Evolutionary conservation across 345 rosid species (phyloP), one percentile per base, ranked within the genome.

Genomic region (Kandelia obovata): DNA sequence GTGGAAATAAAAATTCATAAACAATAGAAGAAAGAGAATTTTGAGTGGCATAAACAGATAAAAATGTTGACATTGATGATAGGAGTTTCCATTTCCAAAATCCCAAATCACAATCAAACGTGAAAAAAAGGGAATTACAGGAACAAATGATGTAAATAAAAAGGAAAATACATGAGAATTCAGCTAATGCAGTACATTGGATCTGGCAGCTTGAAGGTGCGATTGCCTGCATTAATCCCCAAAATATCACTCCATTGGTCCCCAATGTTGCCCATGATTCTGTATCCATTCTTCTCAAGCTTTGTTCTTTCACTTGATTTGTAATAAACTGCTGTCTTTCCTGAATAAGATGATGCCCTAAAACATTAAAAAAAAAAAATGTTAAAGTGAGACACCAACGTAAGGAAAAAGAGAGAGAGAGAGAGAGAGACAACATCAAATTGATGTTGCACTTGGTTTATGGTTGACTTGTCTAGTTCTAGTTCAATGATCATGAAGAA

Each of bases 131-230:
- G 47, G 47, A 10, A 39, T 39, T 39, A 39, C 2, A 39, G 11
- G 47, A 39, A 9, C 47, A 39, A 39, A 39, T 39, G 11, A 9
- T 39, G 3, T 10, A 39, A 39, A 39, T n/a, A 53, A 21, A 0
- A 2, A 21, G 19, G 7, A 13, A n/a, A 55, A 21, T 7, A 11
- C 16, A n/a, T 26, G 26, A 20, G 23, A 25, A 3, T 43, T 66
- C 68, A 83, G 28, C 77, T 67, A 16, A 84, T 62, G 73, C 82
- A 82, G 27, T 76, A 78, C 67, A 85, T 20, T 4, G 88, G 83
- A 57, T 85, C 78, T 43, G 88, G 88, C 30, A 85, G 62, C 73
- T 85, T 85, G 83, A 85, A 82, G 0, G 79, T 74, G 66, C 84
- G 68, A 4, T 68, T 70, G 28, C 88, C 83, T 0, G 15, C n/a